phyloP scores from a whole-genome alignment of 371 early-diverging fungal genomes.

The Nosema muscidifuracis region DNA sequence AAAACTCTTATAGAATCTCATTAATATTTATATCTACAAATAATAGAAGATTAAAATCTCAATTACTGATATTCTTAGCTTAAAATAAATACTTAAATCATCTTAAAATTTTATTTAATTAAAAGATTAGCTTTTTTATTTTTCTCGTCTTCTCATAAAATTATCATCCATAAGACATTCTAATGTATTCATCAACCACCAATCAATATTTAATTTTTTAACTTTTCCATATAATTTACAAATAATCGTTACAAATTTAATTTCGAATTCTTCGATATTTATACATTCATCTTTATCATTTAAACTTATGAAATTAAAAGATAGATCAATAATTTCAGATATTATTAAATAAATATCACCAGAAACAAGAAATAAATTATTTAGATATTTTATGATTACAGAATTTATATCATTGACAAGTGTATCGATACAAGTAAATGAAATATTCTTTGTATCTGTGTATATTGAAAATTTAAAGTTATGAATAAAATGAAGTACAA shows the following conservation, averaged over 20 bases:
- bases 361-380: not conserved
- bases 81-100: no score
- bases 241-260: not conserved
- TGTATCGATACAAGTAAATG: not conserved
- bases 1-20: no score
- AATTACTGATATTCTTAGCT: no score
- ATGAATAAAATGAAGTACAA: constrained; percentile 6
- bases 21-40: no score
- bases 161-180: not conserved
- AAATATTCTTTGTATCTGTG: not conserved
- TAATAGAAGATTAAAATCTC: no score
- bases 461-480: constrained; percentile 17
- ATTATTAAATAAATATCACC: not conserved
- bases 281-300: not conserved
- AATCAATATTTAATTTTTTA: not conserved
- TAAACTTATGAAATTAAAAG: constrained; percentile 5
- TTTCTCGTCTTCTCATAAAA: no score
- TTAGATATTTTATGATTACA: not conserved
- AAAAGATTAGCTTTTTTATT: no score
- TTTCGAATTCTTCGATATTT: not conserved
- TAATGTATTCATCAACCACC: not conserved
- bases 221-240: not conserved
- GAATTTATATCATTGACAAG: constrained; percentile 1
- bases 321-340: constrained; percentile 5
- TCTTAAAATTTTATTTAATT: no score